Evolutionary conservation across 495 filamentous ascomycete genomes (phyloP).

Genomic region (Aspergillus funiculosus): DNA sequence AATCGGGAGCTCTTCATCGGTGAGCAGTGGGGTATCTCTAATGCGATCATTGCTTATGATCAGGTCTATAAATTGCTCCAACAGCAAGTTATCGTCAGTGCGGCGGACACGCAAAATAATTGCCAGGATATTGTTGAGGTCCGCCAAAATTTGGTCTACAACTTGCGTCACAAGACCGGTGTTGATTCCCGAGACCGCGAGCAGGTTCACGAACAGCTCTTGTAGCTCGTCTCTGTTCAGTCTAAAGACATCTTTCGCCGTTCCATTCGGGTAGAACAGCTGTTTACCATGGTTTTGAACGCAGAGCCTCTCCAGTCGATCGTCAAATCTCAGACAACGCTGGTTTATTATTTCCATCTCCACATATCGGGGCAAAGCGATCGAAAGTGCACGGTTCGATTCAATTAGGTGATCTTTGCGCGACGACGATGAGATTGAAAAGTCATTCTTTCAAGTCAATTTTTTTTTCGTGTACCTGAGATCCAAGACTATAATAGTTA

Average conservation of each 20-base stretch:
- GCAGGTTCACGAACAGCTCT: neutral
- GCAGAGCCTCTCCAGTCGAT: neutral
- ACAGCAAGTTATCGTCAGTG: neutral
- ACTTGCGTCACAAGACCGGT: neutral
- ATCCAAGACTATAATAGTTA: neutral
- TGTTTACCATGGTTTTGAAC: neutral
- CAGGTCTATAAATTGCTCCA: constrained; percentile 4
- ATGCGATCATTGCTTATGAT: constrained; percentile 1
- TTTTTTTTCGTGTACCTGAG: neutral
- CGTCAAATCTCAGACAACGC: constrained; percentile 3
- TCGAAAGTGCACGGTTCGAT: neutral
- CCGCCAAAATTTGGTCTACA: neutral
- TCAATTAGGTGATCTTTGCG: neutral
- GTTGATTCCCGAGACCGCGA: neutral
- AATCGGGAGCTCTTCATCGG: constrained; percentile 12
- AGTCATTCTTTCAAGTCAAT: neutral
- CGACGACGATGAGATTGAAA: neutral
- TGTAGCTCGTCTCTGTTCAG: neutral
- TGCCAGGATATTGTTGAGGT: neutral
- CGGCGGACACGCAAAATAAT: neutral
- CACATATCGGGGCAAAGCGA: neutral
- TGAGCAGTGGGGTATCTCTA: neutral
- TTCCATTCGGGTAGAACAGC: constrained; percentile 7
- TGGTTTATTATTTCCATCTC: constrained; percentile 10
- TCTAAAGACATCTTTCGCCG: constrained; percentile 7